Evolutionary conservation across 495 filamentous ascomycete species (phyloP).

Genomic region (Neurospora hispaniola): DNA sequence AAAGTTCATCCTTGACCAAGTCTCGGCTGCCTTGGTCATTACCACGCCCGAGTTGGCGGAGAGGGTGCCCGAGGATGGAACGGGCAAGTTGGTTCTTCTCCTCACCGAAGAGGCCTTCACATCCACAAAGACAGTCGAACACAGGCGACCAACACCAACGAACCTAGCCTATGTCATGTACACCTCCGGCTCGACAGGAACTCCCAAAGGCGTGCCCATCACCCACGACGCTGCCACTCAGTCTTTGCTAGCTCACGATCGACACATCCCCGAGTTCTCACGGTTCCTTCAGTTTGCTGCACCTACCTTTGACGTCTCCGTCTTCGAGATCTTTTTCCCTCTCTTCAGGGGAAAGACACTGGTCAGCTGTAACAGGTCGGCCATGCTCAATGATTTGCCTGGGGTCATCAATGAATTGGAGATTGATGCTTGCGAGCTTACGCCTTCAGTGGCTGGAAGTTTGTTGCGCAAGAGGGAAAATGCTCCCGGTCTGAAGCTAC

Average conservation of each 20-base stretch:
- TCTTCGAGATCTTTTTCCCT: slow-evolving; percentile 85
- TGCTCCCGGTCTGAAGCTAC: slow-evolving; percentile 50
- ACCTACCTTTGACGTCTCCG: slow-evolving; percentile 79
- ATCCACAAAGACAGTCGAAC: neutral
- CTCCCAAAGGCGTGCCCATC: slow-evolving; percentile 73
- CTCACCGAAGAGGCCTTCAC: slow-evolving; percentile 8
- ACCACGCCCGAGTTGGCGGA: slow-evolving; percentile 30
- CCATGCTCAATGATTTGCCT: slow-evolving; percentile 61
- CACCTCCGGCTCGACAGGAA: slow-evolving; percentile 81
- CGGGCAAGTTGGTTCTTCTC: slow-evolving; percentile 14
- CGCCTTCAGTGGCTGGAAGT: slow-evolving; percentile 66
- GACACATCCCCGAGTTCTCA: slow-evolving; percentile 57
- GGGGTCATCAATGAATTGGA: slow-evolving; percentile 48
- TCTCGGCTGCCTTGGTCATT: slow-evolving; percentile 46
- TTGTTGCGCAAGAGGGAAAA: slow-evolving; percentile 49
- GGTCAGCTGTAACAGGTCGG: slow-evolving; percentile 50
- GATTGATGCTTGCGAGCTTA: slow-evolving; percentile 74
- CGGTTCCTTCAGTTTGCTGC: slow-evolving; percentile 82
- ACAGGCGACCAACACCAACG: slow-evolving; percentile 9
- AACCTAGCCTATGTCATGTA: slow-evolving; percentile 84
- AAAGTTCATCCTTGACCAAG: slow-evolving; percentile 61
- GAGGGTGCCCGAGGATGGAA: slow-evolving; percentile 15
- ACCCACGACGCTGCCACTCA: slow-evolving; percentile 70
- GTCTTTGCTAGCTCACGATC: slow-evolving; percentile 64
- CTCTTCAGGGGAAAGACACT: slow-evolving; percentile 59